These are phyloP conservation scores for Candida xiaguanensis DNA, from an alignment of 805 yeast genomes.

Conservation along the genomic window DNA sequence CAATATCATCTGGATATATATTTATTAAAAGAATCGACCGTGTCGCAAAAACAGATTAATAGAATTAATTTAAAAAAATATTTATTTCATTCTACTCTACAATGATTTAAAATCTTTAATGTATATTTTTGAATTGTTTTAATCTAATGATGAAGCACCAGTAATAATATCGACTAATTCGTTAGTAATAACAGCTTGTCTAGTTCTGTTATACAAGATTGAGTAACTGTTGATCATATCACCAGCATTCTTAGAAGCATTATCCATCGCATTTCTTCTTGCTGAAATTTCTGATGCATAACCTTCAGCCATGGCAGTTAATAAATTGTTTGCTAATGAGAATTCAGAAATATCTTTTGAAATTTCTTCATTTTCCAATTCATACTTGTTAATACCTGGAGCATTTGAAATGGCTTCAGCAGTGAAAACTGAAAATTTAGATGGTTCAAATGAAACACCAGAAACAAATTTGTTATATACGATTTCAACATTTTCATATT, in stretches of 20 bases:
- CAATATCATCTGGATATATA: constrained; percentile 60
- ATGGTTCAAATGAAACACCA: constrained; percentile 89
- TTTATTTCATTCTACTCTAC: too few species aligned
- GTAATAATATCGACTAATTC: constrained; percentile 99
- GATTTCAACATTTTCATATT: constrained; percentile 75
- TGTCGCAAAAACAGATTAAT: constrained; percentile 52
- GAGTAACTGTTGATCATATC: constrained; percentile 97
- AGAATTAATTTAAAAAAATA: background rate
- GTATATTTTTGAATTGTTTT: constrained; percentile 16
- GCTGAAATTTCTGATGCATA: constrained; percentile 97
- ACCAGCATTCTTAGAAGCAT: constrained; percentile 99
- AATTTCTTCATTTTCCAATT: constrained; percentile 62
- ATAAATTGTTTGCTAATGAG: constrained; percentile 84
- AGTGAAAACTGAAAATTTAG: constrained; percentile 61
- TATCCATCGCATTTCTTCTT: constrained; percentile 99
- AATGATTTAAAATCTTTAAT: too few species aligned
- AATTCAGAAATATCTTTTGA: constrained; percentile 79
- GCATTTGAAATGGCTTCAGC: constrained; percentile 74
- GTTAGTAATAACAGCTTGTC: constrained; percentile 99
- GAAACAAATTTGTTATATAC: constrained; percentile 84
- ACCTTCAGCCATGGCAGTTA: constrained; percentile 94
- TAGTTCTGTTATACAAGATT: constrained; percentile 97
- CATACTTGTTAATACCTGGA: constrained; percentile 80
- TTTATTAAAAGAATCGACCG: constrained; percentile 64
- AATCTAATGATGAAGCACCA: constrained; percentile 98